Evolutionary conservation across 495 filamentous ascomycete genomes (phyloP).

Genomic region (Jackrogersella minutella): DNA sequence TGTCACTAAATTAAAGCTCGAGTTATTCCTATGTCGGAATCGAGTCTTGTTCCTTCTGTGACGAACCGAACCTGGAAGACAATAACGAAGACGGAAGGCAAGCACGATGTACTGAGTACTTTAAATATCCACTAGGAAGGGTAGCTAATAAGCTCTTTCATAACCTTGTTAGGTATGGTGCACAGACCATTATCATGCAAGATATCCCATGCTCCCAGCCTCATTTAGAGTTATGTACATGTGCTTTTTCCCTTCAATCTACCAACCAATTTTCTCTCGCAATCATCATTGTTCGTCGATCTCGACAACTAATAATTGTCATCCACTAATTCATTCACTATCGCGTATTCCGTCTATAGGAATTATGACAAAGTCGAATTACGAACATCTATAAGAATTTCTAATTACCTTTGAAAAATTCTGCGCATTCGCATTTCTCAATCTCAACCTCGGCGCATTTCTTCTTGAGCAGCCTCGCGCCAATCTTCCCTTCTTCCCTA

Average conservation of each 20-base stretch:
- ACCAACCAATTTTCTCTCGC: constrained; percentile 29
- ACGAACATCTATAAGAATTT: constrained; percentile 11
- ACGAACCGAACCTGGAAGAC: neutral
- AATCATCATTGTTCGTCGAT: constrained; percentile 37
- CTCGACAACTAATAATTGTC: constrained; percentile 31
- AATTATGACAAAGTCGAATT: constrained; percentile 1
- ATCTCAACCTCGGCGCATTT: too few species aligned
- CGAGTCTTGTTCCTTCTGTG: neutral
- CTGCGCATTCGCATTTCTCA: constrained; percentile 15
- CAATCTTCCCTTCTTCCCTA: neutral
- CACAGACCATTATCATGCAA: constrained; percentile 12
- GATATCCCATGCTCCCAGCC: constrained; percentile 24
- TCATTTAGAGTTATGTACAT: constrained; percentile 36
- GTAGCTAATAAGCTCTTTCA: constrained; percentile 9
- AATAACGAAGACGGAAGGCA: neutral
- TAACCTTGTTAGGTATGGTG: neutral
- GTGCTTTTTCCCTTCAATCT: constrained; percentile 26
- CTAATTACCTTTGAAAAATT: neutral
- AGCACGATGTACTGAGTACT: neutral
- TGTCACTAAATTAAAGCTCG: too few species aligned
- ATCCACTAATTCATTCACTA: constrained; percentile 16
- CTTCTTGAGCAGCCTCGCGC: constrained; percentile 27
- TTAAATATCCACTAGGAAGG: neutral
- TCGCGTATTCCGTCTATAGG: neutral
- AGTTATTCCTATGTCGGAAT: neutral